These are phyloP conservation scores for Tetracladium maxilliforme DNA, from an alignment of 2,329 filamentous ascomycete species.

Conservation along the genomic window DNA sequence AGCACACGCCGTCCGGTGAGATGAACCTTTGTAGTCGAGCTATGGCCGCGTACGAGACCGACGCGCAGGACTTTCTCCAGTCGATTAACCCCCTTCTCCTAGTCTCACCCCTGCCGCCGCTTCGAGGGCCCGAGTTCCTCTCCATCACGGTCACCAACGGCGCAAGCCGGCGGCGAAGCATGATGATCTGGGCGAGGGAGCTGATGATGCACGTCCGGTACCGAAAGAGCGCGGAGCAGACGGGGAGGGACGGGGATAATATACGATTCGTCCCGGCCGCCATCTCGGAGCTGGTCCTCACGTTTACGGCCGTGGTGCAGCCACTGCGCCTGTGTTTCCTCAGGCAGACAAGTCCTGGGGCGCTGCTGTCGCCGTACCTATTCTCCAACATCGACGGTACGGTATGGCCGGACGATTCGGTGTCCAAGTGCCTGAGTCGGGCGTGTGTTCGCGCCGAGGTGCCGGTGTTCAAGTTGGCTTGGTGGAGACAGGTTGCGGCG, in stretches of 20 bases:
- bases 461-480: slow-evolving; percentile 2
- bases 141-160: slow-evolving; percentile 5
- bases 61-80: slow-evolving; percentile 5
- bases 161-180: not conserved
- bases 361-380: slow-evolving; percentile 4
- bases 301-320: slow-evolving; percentile 4
- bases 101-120: slow-evolving; percentile 1
- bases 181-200: slow-evolving; percentile 5
- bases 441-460: slow-evolving; percentile 3
- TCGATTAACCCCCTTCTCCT: slow-evolving; percentile 2
- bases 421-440: slow-evolving; percentile 2
- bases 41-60: slow-evolving; percentile 4
- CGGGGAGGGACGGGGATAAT: slow-evolving; percentile 5
- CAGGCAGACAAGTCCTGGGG: slow-evolving; percentile 1
- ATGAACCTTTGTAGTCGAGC: slow-evolving; percentile 2
- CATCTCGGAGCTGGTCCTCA: slow-evolving; percentile 5
- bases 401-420: slow-evolving; percentile 3
- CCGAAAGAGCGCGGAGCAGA: slow-evolving; percentile 6
- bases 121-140: slow-evolving; percentile 4
- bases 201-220: slow-evolving; percentile 6
- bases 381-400: too few species aligned
- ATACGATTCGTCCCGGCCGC: slow-evolving; percentile 5
- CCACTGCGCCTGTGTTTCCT: slow-evolving; percentile 4
- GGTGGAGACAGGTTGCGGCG: slow-evolving; percentile 2
- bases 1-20: slow-evolving; percentile 2